Conservation (phyloP, 2,329 filamentous ascomycete genomes). For the Blumeria hordei region DNA sequence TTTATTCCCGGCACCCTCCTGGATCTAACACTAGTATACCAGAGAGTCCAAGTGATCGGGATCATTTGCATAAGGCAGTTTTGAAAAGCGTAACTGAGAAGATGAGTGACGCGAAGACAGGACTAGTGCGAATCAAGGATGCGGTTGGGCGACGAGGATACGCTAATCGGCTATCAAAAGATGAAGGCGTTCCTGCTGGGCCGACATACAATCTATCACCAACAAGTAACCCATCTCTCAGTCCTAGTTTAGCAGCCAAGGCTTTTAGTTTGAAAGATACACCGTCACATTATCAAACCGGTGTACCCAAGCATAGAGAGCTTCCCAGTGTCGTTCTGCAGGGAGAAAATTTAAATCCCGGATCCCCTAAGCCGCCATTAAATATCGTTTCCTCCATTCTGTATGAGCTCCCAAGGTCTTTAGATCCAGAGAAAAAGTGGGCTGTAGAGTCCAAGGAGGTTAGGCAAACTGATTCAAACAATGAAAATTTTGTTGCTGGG, state of each 20-base stretch:
- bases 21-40: constrained; percentile 22
- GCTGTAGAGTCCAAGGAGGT: not conserved
- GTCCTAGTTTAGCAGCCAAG: constrained; percentile 18
- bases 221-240: constrained; percentile 4
- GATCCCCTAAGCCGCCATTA: too few relatives aligned
- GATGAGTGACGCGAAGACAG: constrained; percentile 58
- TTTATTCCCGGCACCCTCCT: constrained; percentile 21
- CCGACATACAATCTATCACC: constrained; percentile 2
- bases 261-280: constrained; percentile 41
- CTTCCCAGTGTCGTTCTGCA: not conserved
- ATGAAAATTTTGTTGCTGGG: constrained; percentile 29
- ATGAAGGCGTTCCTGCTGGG: constrained; percentile 17
- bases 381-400: too few relatives aligned
- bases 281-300: constrained; percentile 29
- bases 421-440: not conserved
- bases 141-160: constrained; percentile 40
- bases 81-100: constrained; percentile 62
- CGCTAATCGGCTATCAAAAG: constrained; percentile 27
- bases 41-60: constrained; percentile 30
- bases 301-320: constrained; percentile 8
- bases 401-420: too few relatives aligned
- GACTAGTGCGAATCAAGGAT: constrained; percentile 66
- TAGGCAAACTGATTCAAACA: constrained; percentile 17
- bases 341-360: too few relatives aligned
- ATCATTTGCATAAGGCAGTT: constrained; percentile 34